Conservation (phyloP, 176 grass and related monocot species). For the Typha latifolia region DNA sequence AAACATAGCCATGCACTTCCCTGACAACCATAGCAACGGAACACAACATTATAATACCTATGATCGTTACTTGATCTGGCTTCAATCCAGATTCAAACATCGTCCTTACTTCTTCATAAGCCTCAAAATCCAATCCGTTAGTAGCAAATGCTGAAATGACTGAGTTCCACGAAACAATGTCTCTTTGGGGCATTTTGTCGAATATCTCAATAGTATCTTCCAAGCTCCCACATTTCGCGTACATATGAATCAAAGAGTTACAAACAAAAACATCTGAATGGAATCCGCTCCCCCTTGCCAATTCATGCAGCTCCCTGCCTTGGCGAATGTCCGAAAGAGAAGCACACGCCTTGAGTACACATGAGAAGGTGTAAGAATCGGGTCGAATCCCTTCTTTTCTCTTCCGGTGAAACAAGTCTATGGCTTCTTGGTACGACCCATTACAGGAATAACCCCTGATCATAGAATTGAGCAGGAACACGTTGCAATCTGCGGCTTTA, state of each 20-base stretch:
- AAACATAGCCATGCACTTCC: constrained; percentile 18
- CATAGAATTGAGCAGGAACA: constrained; percentile 23
- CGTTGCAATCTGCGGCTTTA: not conserved
- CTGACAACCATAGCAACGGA: not conserved
- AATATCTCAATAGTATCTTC: constrained; percentile 9
- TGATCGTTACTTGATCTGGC: constrained; percentile 18
- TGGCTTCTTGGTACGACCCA: constrained; percentile 8
- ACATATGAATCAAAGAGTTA: constrained; percentile 17
- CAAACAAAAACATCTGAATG: constrained; percentile 16
- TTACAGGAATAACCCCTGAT: constrained; percentile 15
- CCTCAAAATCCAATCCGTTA: constrained; percentile 1
- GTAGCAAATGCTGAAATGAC: constrained; percentile 9
- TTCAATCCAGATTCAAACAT: constrained; percentile 17
- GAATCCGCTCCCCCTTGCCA: constrained; percentile 4
- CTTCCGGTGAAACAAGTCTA: constrained; percentile 18
- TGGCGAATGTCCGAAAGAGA: constrained; percentile 7
- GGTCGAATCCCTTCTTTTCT: constrained; percentile 5
- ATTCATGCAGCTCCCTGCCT: constrained; percentile 7
- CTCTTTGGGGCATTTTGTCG: constrained; percentile 16
- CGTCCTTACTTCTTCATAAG: not conserved
- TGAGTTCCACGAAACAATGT: constrained; percentile 19
- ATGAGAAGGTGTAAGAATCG: constrained; percentile 19
- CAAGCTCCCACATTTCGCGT: constrained; percentile 15
- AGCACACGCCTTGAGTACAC: constrained; percentile 21
- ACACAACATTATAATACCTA: not conserved